Base-by-base conservation (phyloP, 1,139 yeast species). In the Yamadazyma dendronema region DNA sequence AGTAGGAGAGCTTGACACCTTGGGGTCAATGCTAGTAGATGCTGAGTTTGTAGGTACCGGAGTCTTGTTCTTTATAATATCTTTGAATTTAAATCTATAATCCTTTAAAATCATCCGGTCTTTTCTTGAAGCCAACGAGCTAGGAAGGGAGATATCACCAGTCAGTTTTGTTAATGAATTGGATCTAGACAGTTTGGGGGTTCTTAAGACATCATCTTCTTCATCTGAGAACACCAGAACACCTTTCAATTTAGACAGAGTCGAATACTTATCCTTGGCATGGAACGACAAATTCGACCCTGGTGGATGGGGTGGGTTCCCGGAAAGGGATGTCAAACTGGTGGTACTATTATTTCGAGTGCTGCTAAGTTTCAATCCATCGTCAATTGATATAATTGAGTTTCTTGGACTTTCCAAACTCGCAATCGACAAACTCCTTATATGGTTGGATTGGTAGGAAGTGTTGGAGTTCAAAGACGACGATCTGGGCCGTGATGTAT, bases 401-500 rank as follows among this genome's bases (percentile, higher is more conserved):
- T 69, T 69, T 33, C 74, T 53, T 2, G 74, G 74, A 44, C 67
- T 60, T 34, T 63, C 74, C 28, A 67, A 48, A 44, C 70, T 62
- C 12, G 62, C 65, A 12, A 67, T 62, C 8, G 72, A 64, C 57
- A 67, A 55, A 46, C 69, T 62, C 30, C 74, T 46, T 11, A 40
- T 37, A 25, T 47, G 40, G 17, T 38, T 42, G 4, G 62, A 57
- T 19, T 57, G 62, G 22, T 47, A 52, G 10, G 67, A 61, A 10
- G 59, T 51, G 19, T 56, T 52, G 21, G 70, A 63, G 44, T 60
- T 65, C 39, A 62, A 53, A 12, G 70, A 64, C 9, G 65, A 59
- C n/a, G 69, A 62, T 28, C 72, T 16, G 2, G 46, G 50, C 12
- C 48, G 12, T 8, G 30, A n/a, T 4, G 8, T n/a, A 17, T n/a